Base-by-base conservation (phyloP, 2,329 filamentous ascomycete genomes). In the Cercospora sp. region DNA sequence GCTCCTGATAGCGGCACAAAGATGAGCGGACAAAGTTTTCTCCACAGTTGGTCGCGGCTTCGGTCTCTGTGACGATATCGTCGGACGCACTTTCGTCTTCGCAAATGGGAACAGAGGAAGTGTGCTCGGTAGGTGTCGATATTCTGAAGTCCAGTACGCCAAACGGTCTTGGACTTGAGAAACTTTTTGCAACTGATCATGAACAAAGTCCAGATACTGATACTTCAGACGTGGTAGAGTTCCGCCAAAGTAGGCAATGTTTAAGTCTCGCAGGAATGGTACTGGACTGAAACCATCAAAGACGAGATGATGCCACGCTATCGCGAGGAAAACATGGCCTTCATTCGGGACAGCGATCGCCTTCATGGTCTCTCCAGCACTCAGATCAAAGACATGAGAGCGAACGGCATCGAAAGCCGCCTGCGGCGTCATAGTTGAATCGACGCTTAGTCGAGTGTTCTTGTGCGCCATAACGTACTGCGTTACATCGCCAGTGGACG, bases 231-330 rank as follows among this genome's bases (percentile, higher is more conserved):
- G 62, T 45, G 28, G 43, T 10, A 71, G 40, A 45, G 62, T n/a
- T 32, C 13, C 60, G 16, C 66, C 57, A 32, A 66, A 57, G 51
- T 76, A 77, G 7, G 66, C 61, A 18, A 68, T 57, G n/a, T 71
- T 57, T 3, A 78, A 24, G 49, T 78, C 75, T 32, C 32, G 59
- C 2, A 78, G 60, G 51, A 79, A 70, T 4, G 76, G 45, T 10
- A 73, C 43, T 24, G 66, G 68, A 61, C 76, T 75, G 58, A 74
- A 21, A 6, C 76, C 77, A 62, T 80, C 78, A 61, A 78, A 69
- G 32, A 66, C 69, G 61, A 80, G 76, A 65, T 79, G 77, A 63
- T 79, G 78, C 45, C 68, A 75, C 3, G 63, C 71, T 18, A 80
- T 61, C 5, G 71, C 65, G 43, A 64, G 65, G 26, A 77, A 65